These are phyloP conservation scores for Epichloe coenophiala DNA, from an alignment of 2,329 filamentous ascomycete species.

Conservation along the genomic window DNA sequence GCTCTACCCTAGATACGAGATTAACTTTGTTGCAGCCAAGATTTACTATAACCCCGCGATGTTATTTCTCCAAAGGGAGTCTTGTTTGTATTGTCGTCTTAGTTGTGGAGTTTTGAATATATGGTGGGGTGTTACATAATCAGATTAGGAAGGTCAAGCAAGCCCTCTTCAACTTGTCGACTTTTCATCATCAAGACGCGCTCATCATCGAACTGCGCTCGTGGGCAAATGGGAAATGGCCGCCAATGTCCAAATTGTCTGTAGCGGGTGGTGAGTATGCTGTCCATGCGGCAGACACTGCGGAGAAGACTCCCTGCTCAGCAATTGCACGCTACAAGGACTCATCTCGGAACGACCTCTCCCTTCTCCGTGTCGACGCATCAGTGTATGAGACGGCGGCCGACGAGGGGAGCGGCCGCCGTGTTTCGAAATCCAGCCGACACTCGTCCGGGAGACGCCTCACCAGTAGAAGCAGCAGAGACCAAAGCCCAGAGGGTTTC, in stretches of 20 bases:
- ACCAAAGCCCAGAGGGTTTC: no score
- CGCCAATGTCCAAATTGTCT: no score
- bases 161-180: background rate
- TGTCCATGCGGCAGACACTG: constrained; percentile 1
- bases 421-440: no score
- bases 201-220: no score
- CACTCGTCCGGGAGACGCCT: no score
- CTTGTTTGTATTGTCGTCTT: no score
- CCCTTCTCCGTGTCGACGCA: constrained; percentile 5
- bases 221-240: no score
- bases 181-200: no score
- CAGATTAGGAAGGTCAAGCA: background rate
- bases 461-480: background rate
- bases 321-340: background rate
- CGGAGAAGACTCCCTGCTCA: background rate
- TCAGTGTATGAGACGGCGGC: constrained; percentile 1
- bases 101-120: background rate
- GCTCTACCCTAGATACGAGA: no score
- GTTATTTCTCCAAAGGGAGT: no score
- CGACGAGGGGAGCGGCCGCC: background rate
- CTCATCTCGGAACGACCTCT: background rate
- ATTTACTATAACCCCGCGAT: no score
- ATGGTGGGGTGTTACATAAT: constrained; percentile 1
- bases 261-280: background rate
- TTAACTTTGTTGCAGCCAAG: no score